A percentile compares a stretch with the other conserved stretches of the same genome.
Evolutionary conservation across 805 yeast genomes (phyloP).

Genomic region (Starmerella etchellsii): DNA sequence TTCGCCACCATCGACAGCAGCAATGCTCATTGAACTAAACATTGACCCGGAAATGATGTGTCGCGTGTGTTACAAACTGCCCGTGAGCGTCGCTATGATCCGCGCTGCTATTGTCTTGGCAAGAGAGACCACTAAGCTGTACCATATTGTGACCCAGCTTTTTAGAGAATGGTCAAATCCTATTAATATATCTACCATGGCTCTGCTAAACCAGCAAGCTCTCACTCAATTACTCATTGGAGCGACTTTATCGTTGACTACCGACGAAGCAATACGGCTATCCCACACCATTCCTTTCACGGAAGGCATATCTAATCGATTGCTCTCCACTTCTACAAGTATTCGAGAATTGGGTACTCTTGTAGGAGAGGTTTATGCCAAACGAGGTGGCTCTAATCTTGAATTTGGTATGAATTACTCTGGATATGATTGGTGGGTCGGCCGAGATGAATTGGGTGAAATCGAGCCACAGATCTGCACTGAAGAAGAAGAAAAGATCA

Average conservation of each 20-base stretch:
- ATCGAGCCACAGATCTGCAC: neutral
- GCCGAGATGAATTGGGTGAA: conserved; percentile 3
- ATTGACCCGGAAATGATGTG: conserved; percentile 6
- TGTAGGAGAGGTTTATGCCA: conserved; percentile 37
- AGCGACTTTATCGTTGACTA: conserved; percentile 25
- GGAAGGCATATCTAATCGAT: conserved; percentile 39
- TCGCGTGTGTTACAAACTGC: conserved; percentile 1
- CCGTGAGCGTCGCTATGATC: conserved; percentile 6
- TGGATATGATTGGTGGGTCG: conserved; percentile 18
- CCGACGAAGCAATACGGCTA: conserved; percentile 23
- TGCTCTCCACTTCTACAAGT: conserved; percentile 37
- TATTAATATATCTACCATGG: conserved; percentile 29
- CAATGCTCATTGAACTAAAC: conserved; percentile 13
- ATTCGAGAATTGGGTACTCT: conserved; percentile 43
- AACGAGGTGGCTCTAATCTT: conserved; percentile 20
- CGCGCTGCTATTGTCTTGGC: conserved; percentile 19
- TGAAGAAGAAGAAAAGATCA: neutral
- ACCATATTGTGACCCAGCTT: conserved; percentile 4
- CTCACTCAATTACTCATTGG: conserved; percentile 37
- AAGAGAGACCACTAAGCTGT: neutral
- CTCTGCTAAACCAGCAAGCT: conserved; percentile 35
- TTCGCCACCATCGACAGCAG: conserved; percentile 9
- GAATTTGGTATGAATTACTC: conserved; percentile 22
- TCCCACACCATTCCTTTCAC: conserved; percentile 34
- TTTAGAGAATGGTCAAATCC: conserved; percentile 31